These are phyloP conservation scores for Mycosphaerella sp. DNA, from an alignment of 2,329 filamentous ascomycete species.

Conservation along the genomic window DNA sequence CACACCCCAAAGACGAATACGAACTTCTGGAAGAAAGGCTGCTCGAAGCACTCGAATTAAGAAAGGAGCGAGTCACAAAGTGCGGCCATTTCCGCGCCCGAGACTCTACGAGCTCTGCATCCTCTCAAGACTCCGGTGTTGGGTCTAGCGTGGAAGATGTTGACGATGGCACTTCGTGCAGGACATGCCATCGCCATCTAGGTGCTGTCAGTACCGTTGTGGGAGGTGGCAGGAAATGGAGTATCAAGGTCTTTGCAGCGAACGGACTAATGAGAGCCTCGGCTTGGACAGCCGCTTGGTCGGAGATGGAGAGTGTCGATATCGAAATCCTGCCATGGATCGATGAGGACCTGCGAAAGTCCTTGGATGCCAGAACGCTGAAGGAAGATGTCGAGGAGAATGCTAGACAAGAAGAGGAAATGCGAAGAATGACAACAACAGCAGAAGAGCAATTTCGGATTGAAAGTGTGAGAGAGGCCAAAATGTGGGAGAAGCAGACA, in stretches of 20 bases:
- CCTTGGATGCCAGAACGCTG: slow-evolving; percentile 49
- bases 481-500: not conserved
- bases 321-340: slow-evolving; percentile 79
- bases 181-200: slow-evolving; percentile 35
- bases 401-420: slow-evolving; percentile 26
- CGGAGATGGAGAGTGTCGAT: slow-evolving; percentile 97
- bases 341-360: slow-evolving; percentile 52
- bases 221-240: slow-evolving; percentile 54
- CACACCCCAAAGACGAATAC: slow-evolving; percentile 74
- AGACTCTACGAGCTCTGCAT: slow-evolving; percentile 46
- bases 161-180: slow-evolving; percentile 24
- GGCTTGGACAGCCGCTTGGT: slow-evolving; percentile 91
- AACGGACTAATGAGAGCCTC: slow-evolving; percentile 90
- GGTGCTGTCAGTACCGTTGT: slow-evolving; percentile 34
- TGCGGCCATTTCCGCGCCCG: slow-evolving; percentile 70
- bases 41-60: slow-evolving; percentile 67
- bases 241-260: slow-evolving; percentile 84
- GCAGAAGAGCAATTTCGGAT: slow-evolving; percentile 22
- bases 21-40: slow-evolving; percentile 73
- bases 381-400: slow-evolving; percentile 32
- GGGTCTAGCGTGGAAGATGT: slow-evolving; percentile 25
- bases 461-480: not conserved
- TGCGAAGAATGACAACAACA: slow-evolving; percentile 20
- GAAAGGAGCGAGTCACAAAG: slow-evolving; percentile 62
- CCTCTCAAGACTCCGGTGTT: slow-evolving; percentile 32